Conservation (phyloP, 106 monocot genomes). For the Amphibolis antarctica region DNA sequence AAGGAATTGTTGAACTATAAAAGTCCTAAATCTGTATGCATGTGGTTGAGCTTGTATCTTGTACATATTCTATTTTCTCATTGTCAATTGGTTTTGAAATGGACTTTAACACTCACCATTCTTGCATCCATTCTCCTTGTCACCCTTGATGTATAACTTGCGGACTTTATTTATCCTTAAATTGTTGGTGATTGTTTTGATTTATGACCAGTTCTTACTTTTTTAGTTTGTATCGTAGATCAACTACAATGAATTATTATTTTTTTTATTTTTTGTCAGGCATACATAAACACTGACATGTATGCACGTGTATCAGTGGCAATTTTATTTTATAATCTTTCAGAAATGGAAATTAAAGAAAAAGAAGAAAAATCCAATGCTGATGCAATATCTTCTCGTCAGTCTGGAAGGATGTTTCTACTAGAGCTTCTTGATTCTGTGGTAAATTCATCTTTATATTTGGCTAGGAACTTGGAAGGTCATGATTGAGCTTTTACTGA, state of each 20-base stretch:
- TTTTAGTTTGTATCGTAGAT: neutral
- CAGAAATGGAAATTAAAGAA: conserved; percentile 12
- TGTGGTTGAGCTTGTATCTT: too few relatives aligned
- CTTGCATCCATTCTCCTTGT: too few relatives aligned
- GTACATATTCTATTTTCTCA: too few relatives aligned
- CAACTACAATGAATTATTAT: neutral
- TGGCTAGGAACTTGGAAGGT: neutral
- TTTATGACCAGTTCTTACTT: neutral
- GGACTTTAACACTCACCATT: too few relatives aligned
- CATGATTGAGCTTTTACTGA: neutral
- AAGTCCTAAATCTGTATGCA: too few relatives aligned
- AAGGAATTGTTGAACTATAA: too few relatives aligned
- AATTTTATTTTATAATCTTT: conserved; percentile 59
- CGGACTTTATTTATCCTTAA: too few relatives aligned
- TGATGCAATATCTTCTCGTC: conserved; percentile 28
- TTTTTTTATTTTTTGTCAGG: conserved; percentile 26
- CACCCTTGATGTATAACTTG: too few relatives aligned
- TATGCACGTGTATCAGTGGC: conserved; percentile 84
- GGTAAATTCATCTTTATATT: conserved; percentile 23
- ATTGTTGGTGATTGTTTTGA: neutral
- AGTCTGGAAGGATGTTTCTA: conserved; percentile 61
- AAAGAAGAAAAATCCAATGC: conserved; percentile 14
- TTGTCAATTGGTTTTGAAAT: too few relatives aligned
- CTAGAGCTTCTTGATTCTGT: conserved; percentile 70
- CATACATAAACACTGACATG: conserved; percentile 88